Percentiles rank a stretch among this genome's conserved stretches.
Conservation (phyloP, 371 early-diverging fungal genomes). For the Synchytrium microbalum region DNA sequence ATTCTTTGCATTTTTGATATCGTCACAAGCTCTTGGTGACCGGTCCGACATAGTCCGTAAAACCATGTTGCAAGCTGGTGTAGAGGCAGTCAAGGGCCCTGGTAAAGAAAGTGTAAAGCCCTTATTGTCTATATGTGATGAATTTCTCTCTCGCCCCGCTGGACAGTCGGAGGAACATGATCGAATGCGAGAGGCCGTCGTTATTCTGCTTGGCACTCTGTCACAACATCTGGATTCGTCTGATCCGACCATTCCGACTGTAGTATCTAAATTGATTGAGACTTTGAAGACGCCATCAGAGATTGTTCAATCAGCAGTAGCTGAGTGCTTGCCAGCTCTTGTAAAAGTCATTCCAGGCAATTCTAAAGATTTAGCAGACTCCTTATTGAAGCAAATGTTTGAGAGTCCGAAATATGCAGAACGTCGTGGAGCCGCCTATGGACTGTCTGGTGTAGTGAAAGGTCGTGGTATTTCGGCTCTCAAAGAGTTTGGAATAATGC, state of each 20-base stretch:
- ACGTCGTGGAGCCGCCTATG: slow-evolving; percentile 93
- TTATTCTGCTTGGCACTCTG: slow-evolving; percentile 85
- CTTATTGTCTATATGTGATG: slow-evolving; percentile 69
- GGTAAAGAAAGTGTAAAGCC: slow-evolving; percentile 60
- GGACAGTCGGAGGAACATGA: slow-evolving; percentile 38
- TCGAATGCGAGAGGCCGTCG: slow-evolving; percentile 67
- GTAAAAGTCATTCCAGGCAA: slow-evolving; percentile 57
- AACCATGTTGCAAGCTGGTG: slow-evolving; percentile 80
- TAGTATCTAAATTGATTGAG: slow-evolving; percentile 77
- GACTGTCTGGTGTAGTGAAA: slow-evolving; percentile 91
- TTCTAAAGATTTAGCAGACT: slow-evolving; percentile 43
- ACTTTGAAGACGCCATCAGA: slow-evolving; percentile 92
- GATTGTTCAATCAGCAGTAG: slow-evolving; percentile 87
- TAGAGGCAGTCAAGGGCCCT: slow-evolving; percentile 64
- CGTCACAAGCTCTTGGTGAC: slow-evolving; percentile 80
- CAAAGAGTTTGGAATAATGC: slow-evolving; percentile 77
- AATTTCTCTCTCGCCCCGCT: slow-evolving; percentile 57
- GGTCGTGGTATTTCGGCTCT: slow-evolving; percentile 83
- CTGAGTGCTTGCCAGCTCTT: slow-evolving; percentile 89
- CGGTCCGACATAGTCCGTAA: slow-evolving; percentile 68
- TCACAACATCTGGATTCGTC: slow-evolving; percentile 74
- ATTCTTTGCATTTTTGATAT: slow-evolving; percentile 73
- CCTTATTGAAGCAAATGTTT: slow-evolving; percentile 62
- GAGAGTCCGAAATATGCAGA: slow-evolving; percentile 73
- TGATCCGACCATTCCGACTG: slow-evolving; percentile 66